Evolutionary conservation across 176 grass and related monocot genomes (phyloP).

Genomic region (Saccharum officinarum): DNA sequence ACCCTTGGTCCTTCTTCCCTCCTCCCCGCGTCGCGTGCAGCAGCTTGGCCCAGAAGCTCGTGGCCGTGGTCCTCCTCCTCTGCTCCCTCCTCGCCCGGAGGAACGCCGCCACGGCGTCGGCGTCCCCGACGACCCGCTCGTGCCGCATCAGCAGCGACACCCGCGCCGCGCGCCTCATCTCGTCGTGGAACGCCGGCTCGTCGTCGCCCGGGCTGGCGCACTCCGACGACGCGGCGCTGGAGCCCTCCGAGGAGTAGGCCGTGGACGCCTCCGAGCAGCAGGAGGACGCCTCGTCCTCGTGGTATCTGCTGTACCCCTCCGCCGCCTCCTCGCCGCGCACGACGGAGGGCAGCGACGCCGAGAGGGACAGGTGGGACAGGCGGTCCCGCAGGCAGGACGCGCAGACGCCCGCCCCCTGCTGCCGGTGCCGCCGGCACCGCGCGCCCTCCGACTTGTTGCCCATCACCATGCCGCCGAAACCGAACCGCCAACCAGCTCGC

Average conservation of each 20-base stretch:
- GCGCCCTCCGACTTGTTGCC: conserved; percentile 32
- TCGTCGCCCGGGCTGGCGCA: conserved; percentile 29
- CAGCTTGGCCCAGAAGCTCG: conserved; percentile 71
- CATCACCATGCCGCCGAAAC: conserved; percentile 10
- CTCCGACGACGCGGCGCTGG: conserved; percentile 14
- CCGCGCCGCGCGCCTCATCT: conserved; percentile 29
- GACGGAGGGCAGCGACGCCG: conserved; percentile 48
- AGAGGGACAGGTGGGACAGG: conserved; percentile 49
- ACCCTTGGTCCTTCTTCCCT: conserved; percentile 41
- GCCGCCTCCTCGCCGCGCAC: neutral
- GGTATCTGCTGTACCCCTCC: neutral
- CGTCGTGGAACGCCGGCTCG: conserved; percentile 48
- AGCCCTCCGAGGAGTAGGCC: conserved; percentile 31
- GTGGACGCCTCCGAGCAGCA: conserved; percentile 47
- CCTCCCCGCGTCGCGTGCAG: conserved; percentile 43
- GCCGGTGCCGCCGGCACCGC: conserved; percentile 60
- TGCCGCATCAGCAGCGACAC: conserved; percentile 53
- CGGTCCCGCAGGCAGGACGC: conserved; percentile 74
- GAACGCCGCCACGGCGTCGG: conserved; percentile 36
- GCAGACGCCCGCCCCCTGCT: conserved; percentile 57
- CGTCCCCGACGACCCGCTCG: conserved; percentile 38
- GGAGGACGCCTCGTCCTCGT: conserved; percentile 14
- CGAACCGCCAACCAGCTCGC: neutral
- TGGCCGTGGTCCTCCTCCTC: conserved; percentile 30
- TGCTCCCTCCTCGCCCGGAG: conserved; percentile 25